Percentiles rank a stretch among this genome's conserved stretches.
Conservation (phyloP, 768 basidiomycete species). For the Leccinellum rugosiceps region DNA sequence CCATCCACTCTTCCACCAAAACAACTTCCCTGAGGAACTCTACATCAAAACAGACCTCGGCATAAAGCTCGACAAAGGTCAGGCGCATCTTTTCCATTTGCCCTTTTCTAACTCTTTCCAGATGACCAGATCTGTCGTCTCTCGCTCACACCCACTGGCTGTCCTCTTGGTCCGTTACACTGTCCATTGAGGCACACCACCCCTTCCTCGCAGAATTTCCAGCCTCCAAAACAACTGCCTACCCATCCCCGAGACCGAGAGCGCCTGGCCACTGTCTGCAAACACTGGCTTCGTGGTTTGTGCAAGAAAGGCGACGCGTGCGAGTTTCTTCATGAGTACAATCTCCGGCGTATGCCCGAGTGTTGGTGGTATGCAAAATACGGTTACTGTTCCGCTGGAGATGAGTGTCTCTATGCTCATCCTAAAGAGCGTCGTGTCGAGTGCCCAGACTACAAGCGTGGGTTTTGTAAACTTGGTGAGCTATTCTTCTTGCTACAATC, state of each 20-base stretch:
- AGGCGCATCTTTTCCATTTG: background rate
- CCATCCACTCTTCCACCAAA: constrained; percentile 91
- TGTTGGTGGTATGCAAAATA: constrained; percentile 99
- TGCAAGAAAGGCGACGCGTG: constrained; percentile 98
- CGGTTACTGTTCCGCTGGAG: constrained; percentile 95
- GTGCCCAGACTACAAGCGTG: constrained; percentile 93
- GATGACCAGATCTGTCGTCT: constrained; percentile 94
- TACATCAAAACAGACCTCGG: constrained; percentile 81
- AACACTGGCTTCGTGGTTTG: constrained; percentile 96
- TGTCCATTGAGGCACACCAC: constrained; percentile 92
- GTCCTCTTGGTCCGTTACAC: constrained; percentile 86
- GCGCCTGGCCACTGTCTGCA: constrained; percentile 89
- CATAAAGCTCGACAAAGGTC: constrained; percentile 90
- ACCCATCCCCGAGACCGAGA: constrained; percentile 82
- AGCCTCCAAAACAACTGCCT: constrained; percentile 78
- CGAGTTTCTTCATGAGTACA: constrained; percentile 99
- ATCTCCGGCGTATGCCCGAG: constrained; percentile 95
- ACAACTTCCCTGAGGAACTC: constrained; percentile 77
- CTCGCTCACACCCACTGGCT: constrained; percentile 75
- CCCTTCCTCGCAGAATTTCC: constrained; percentile 87
- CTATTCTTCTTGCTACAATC: constrained; percentile 11
- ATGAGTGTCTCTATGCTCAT: constrained; percentile 96
- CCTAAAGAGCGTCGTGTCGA: constrained; percentile 89
- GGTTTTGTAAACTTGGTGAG: constrained; percentile 91
- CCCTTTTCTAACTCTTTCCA: constrained; percentile 29